Evolutionary conservation across 2,329 filamentous ascomycete species (phyloP).

Genomic region (Dactylellina haptotyla): DNA sequence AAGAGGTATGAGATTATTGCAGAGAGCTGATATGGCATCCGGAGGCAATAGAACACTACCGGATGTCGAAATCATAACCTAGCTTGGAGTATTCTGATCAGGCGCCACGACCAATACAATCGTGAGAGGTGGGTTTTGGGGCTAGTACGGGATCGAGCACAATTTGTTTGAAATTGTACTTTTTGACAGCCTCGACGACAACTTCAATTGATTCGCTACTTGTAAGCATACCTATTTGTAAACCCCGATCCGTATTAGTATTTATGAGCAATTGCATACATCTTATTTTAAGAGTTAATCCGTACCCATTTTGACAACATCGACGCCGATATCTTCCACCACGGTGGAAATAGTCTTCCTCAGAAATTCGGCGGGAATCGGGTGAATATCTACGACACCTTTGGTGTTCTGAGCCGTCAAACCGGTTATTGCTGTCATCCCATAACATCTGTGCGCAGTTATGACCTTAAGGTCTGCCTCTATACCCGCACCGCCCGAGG

Average conservation of each 20-base stretch:
- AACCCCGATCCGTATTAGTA: too few relatives aligned
- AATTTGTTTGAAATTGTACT: conserved; percentile 68
- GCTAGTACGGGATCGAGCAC: conserved; percentile 77
- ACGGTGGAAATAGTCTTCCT: conserved; percentile 85
- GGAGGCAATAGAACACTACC: conserved; percentile 75
- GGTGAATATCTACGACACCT: conserved; percentile 82
- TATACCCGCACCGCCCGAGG: conserved; percentile 91
- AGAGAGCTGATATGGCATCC: conserved; percentile 71
- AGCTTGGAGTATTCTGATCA: conserved; percentile 21
- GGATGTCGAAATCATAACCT: conserved; percentile 95
- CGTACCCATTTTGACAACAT: conserved; percentile 90
- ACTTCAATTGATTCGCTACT: conserved; percentile 75
- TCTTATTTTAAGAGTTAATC: conserved; percentile 43
- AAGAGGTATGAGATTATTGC: conserved; percentile 70
- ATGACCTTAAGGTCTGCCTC: conserved; percentile 97
- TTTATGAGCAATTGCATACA: not conserved
- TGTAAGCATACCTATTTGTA: conserved; percentile 85
- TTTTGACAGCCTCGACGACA: conserved; percentile 72
- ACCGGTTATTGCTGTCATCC: conserved; percentile 93
- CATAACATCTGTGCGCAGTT: conserved; percentile 90
- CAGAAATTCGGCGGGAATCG: conserved; percentile 80
- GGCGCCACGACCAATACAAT: not conserved
- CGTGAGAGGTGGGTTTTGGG: too few relatives aligned
- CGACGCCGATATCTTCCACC: conserved; percentile 82
- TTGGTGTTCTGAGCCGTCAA: conserved; percentile 95